These are phyloP conservation scores for Priceomyces haplophilus DNA, from an alignment of 805 yeast species.

Conservation along the genomic window DNA sequence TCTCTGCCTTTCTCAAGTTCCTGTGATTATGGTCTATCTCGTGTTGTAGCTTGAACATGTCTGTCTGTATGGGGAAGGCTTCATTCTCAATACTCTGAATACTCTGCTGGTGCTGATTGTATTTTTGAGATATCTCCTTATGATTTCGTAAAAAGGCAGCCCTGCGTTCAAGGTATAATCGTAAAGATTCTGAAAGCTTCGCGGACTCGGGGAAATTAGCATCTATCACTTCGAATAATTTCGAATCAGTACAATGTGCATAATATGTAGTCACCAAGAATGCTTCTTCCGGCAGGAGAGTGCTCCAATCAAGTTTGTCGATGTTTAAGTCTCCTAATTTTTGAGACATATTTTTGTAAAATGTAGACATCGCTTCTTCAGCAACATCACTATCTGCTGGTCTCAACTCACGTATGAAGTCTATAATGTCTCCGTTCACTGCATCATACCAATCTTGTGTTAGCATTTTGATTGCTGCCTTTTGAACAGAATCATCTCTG, in stretches of 20 bases:
- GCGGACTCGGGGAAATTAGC: slow-evolving; percentile 76
- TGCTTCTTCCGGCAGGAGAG: slow-evolving; percentile 69
- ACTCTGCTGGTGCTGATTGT: slow-evolving; percentile 15
- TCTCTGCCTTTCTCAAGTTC: slow-evolving; percentile 5
- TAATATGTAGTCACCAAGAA: slow-evolving; percentile 68
- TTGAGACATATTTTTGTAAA: slow-evolving; percentile 64
- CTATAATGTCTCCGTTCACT: slow-evolving; percentile 66
- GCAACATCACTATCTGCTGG: slow-evolving; percentile 69
- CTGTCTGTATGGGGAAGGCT: slow-evolving; percentile 15
- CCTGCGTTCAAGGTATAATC: slow-evolving; percentile 54
- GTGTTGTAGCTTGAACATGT: slow-evolving; percentile 14
- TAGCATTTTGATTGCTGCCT: slow-evolving; percentile 70
- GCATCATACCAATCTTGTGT: slow-evolving; percentile 68
- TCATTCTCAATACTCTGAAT: slow-evolving; percentile 15
- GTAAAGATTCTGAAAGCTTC: slow-evolving; percentile 58
- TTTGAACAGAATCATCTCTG: slow-evolving; percentile 69
- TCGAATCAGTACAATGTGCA: slow-evolving; percentile 57
- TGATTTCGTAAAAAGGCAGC: slow-evolving; percentile 20
- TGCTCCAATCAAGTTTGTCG: slow-evolving; percentile 64
- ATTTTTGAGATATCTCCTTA: slow-evolving; percentile 16
- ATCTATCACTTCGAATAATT: slow-evolving; percentile 56
- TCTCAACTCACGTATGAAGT: slow-evolving; percentile 66
- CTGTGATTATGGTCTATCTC: slow-evolving; percentile 17
- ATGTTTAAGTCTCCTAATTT: slow-evolving; percentile 57
- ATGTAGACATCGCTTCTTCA: slow-evolving; percentile 58